Evolutionary conservation across 2,329 filamentous ascomycete species (phyloP).

Genomic region (Clarireedia paspali): DNA sequence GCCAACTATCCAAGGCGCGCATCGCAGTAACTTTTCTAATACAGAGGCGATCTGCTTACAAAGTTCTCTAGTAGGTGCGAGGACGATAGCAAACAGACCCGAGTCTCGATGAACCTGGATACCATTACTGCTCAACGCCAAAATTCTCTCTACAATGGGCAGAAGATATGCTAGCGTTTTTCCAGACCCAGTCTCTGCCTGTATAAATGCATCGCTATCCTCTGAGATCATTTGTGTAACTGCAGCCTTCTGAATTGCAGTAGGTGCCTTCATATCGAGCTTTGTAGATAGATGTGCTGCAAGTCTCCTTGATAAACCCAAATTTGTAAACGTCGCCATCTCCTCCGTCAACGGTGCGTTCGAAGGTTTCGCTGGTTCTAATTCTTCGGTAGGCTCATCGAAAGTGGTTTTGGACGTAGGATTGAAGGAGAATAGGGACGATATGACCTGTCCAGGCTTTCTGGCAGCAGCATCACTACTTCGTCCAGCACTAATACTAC

Average conservation of each 20-base stretch:
- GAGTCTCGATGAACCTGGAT: constrained; percentile 69
- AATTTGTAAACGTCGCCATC: constrained; percentile 74
- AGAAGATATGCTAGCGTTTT: constrained; percentile 96
- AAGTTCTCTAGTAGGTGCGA: constrained; percentile 87
- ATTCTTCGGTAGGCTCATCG: constrained; percentile 37
- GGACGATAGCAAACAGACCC: constrained; percentile 86
- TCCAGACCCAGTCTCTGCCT: constrained; percentile 94
- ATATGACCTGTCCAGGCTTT: constrained; percentile 62
- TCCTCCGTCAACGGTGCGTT: constrained; percentile 86
- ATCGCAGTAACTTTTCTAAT: constrained; percentile 76
- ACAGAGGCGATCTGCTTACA: constrained; percentile 90
- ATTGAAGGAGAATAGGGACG: constrained; percentile 88
- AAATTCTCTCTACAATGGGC: constrained; percentile 82
- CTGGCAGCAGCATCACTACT: constrained; percentile 23
- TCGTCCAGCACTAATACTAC: constrained; percentile 23
- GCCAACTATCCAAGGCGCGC: constrained; percentile 87
- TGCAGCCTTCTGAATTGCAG: constrained; percentile 87
- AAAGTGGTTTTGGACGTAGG: constrained; percentile 61
- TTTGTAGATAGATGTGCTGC: constrained; percentile 79
- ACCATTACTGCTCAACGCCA: constrained; percentile 58
- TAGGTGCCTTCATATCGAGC: constrained; percentile 82
- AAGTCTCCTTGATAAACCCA: constrained; percentile 74
- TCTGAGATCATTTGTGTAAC: constrained; percentile 72
- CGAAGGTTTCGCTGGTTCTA: constrained; percentile 62
- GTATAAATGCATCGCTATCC: constrained; percentile 87